Evolutionary conservation across 2,329 filamentous ascomycete genomes (phyloP).

Genomic region (Exophiala lecanii-corni): DNA sequence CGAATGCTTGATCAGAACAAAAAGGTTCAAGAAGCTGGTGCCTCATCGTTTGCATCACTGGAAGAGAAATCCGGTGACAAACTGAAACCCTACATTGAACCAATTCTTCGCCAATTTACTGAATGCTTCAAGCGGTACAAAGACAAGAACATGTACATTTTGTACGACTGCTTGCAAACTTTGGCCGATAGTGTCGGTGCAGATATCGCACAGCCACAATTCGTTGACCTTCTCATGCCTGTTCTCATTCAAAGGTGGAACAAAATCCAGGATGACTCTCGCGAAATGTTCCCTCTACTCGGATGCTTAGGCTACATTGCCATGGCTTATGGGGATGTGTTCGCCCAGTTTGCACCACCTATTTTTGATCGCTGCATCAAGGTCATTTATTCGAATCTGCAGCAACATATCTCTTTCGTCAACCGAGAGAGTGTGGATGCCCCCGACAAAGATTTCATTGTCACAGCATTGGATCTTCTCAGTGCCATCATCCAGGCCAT

Average conservation of each 20-base stretch:
- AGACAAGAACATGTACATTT: constrained; percentile 96
- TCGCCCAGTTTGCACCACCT: constrained; percentile 77
- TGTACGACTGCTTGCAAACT: constrained; percentile 98
- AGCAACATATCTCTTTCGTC: constrained; percentile 68
- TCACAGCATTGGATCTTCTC: constrained; percentile 88
- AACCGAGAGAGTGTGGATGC: constrained; percentile 66
- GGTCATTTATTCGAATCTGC: constrained; percentile 86
- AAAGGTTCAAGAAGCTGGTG: constrained; percentile 92
- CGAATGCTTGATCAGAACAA: constrained; percentile 98
- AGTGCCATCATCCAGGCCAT: constrained; percentile 92
- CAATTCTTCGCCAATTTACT: constrained; percentile 89
- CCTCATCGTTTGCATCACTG: constrained; percentile 90
- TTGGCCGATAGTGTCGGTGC: constrained; percentile 86
- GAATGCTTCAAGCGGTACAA: constrained; percentile 93
- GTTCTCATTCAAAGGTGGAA: constrained; percentile 85
- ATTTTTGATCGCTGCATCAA: constrained; percentile 85
- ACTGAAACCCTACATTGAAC: constrained; percentile 77
- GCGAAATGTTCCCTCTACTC: constrained; percentile 90
- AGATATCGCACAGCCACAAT: constrained; percentile 70
- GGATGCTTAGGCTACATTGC: constrained; percentile 95
- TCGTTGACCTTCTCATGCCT: constrained; percentile 87
- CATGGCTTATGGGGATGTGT: constrained; percentile 74
- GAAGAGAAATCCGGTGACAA: constrained; percentile 85
- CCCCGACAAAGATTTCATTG: constrained; percentile 94
- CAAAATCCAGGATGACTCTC: constrained; percentile 78